Evolutionary conservation across 1,139 yeast genomes (phyloP).

Genomic region (Debaryomyces udenii): DNA sequence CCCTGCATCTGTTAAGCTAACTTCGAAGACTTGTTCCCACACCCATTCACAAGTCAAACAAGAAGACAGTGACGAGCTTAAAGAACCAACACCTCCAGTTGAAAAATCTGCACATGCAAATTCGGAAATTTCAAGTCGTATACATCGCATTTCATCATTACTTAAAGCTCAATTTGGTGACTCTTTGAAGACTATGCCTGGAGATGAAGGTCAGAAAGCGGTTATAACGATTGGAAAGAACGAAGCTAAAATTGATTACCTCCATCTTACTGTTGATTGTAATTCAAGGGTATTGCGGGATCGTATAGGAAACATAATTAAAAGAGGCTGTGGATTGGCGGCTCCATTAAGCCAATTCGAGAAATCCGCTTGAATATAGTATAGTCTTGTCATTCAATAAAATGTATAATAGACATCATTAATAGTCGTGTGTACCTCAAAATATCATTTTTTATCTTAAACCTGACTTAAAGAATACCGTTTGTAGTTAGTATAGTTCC

Average conservation of each 20-base stretch:
- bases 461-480: too few species aligned
- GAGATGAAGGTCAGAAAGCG: conserved; percentile 49
- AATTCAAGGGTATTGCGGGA: conserved; percentile 75
- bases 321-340: conserved; percentile 75
- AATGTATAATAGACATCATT: neutral
- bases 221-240: conserved; percentile 69
- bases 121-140: conserved; percentile 52
- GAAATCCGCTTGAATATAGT: conserved; percentile 16
- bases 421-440: conserved; percentile 7
- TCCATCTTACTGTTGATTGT: conserved; percentile 71
- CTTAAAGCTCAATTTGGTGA: conserved; percentile 89
- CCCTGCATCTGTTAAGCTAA: conserved; percentile 89
- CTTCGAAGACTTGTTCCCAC: conserved; percentile 63
- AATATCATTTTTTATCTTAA: too few species aligned
- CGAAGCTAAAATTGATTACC: conserved; percentile 69
- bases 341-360: conserved; percentile 65
- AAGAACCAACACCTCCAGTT: conserved; percentile 17
- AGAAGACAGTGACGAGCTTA: conserved; percentile 17
- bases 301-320: conserved; percentile 78
- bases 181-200: conserved; percentile 47
- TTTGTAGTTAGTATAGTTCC: too few species aligned
- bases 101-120: conserved; percentile 35
- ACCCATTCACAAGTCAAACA: conserved; percentile 26
- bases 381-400: conserved; percentile 1
- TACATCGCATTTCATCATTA: conserved; percentile 64